Evolutionary conservation across 2,329 filamentous ascomycete genomes (phyloP).

Genomic region (Microdochium trichocladiopsis): DNA sequence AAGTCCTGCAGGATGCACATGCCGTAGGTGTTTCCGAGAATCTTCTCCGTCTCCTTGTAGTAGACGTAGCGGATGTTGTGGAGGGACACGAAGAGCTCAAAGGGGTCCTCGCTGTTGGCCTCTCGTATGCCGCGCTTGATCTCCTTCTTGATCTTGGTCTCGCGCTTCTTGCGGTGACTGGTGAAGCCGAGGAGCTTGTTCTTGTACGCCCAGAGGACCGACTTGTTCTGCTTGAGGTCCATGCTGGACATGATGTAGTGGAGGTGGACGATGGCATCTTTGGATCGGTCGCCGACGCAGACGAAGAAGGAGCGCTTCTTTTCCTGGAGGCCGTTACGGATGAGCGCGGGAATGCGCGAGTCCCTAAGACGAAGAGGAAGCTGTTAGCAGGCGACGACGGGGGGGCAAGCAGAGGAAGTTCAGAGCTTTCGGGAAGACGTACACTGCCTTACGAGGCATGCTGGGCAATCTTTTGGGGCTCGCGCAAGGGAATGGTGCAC

Average conservation of each 20-base stretch:
- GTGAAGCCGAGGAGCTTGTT: constrained; percentile 94
- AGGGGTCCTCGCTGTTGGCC: constrained; percentile 86
- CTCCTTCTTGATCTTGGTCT: constrained; percentile 97
- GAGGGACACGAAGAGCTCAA: constrained; percentile 93
- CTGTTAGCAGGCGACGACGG: not conserved
- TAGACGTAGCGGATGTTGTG: constrained; percentile 98
- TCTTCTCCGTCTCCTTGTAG: constrained; percentile 99
- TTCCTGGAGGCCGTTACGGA: constrained; percentile 85
- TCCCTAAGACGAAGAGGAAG: constrained; percentile 46
- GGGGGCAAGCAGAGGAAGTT: not conserved
- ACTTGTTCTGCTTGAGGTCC: constrained; percentile 92
- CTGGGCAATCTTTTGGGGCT: constrained; percentile 1
- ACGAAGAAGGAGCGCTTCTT: constrained; percentile 99
- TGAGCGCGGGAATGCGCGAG: constrained; percentile 83
- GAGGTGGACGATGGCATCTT: constrained; percentile 92
- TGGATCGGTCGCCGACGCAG: constrained; percentile 86
- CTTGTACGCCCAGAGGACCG: constrained; percentile 97
- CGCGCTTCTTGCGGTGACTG: constrained; percentile 93
- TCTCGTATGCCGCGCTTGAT: constrained; percentile 93
- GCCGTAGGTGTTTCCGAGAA: constrained; percentile 93
- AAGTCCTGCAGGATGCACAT: constrained; percentile 99
- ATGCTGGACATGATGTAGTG: constrained; percentile 85
- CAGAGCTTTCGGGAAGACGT: constrained; percentile 1
- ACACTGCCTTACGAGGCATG: constrained; percentile 19
- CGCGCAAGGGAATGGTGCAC: not conserved